A percentile compares a stretch with the other conserved stretches of the same genome.
phyloP scores from a whole-genome alignment of 306 rosid species.

The Corylus avellana region DNA sequence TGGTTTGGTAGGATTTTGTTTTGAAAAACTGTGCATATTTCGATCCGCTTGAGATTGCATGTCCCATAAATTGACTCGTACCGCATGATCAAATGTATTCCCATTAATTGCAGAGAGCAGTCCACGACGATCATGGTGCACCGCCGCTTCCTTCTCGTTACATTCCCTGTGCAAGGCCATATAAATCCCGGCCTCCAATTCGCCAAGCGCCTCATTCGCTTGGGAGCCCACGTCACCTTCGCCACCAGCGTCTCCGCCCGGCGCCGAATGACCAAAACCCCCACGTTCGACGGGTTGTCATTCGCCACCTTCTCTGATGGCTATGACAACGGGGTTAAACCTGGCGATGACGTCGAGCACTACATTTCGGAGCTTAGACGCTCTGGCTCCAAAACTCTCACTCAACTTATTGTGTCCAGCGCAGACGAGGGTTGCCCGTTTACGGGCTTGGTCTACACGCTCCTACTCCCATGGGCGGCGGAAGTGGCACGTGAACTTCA shows the following conservation, averaged over 20 bases:
- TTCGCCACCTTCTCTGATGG: constrained; percentile 38
- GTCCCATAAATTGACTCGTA: too few species aligned
- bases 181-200: constrained; percentile 50
- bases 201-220: constrained; percentile 32
- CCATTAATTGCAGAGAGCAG: too few species aligned
- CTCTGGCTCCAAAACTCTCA: constrained; percentile 26
- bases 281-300: constrained; percentile 23
- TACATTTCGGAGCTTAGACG: background rate
- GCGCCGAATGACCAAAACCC: constrained; percentile 24
- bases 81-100: too few species aligned
- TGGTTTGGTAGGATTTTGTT: too few species aligned
- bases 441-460: constrained; percentile 28
- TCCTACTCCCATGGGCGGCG: constrained; percentile 35
- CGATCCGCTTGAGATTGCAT: too few species aligned
- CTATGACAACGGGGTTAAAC: constrained; percentile 23
- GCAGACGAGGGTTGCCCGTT: constrained; percentile 27
- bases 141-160: constrained; percentile 36
- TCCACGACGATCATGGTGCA: background rate
- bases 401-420: constrained; percentile 10
- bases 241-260: constrained; percentile 22
- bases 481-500: constrained; percentile 23
- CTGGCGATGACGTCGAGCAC: background rate
- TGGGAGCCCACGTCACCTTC: constrained; percentile 42
- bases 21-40: too few species aligned
- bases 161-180: constrained; percentile 51